These are phyloP conservation scores for Beauveria australis DNA, from an alignment of 2,329 filamentous ascomycete genomes.

Conservation along the genomic window DNA sequence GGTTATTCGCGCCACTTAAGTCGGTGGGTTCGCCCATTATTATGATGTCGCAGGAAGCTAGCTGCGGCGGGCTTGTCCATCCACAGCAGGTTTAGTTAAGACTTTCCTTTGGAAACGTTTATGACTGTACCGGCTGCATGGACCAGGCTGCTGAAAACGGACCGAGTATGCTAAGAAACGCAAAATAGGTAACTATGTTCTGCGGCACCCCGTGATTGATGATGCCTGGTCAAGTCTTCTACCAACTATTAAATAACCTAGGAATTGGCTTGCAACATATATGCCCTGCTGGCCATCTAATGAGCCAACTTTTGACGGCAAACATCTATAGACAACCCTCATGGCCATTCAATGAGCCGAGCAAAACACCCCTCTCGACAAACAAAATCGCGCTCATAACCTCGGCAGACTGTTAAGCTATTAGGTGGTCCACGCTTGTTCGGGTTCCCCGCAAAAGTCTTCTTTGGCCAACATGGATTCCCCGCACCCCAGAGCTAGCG, in stretches of 20 bases:
- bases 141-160: neutral
- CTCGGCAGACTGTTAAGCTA: neutral
- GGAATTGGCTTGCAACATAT: neutral
- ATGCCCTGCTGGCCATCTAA: neutral
- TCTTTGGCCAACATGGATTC: neutral
- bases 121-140: neutral
- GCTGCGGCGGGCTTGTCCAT: neutral
- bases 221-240: neutral
- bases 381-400: neutral
- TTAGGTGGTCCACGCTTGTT: neutral
- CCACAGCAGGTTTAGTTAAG: neutral
- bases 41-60: neutral
- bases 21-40: neutral
- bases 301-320: neutral
- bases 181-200: neutral
- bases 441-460: neutral
- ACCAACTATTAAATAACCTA: neutral
- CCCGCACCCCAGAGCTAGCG: slow-evolving; percentile 5
- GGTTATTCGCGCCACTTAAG: neutral
- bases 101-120: neutral
- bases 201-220: neutral
- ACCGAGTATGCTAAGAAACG: neutral
- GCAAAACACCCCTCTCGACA: neutral
- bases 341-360: neutral
- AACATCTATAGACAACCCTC: neutral